A percentile compares a stretch with the other conserved stretches of the same genome.
phyloP scores from a whole-genome alignment of 352 stramenopile species.

The Pythium sp. region DNA sequence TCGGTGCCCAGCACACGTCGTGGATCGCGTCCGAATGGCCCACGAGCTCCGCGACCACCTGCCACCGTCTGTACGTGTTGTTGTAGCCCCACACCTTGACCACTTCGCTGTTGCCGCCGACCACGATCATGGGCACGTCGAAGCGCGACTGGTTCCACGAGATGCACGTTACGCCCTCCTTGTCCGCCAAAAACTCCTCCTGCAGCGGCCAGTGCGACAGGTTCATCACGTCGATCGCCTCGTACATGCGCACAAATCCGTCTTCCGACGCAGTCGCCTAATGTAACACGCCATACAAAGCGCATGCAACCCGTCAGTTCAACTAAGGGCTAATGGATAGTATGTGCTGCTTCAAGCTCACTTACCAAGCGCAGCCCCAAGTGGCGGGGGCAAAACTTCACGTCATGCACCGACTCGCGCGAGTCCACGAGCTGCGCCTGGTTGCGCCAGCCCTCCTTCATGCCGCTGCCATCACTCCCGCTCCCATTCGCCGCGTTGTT shows the following conservation, averaged over 20 bases:
- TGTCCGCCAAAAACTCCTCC: constrained; percentile 82
- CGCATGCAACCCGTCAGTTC: not conserved
- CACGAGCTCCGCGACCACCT: constrained; percentile 78
- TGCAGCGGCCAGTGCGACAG: constrained; percentile 93
- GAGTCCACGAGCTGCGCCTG: constrained; percentile 90
- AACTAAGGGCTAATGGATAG: not conserved
- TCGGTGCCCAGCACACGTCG: constrained; percentile 95
- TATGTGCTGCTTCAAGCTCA: not conserved
- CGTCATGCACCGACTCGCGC: constrained; percentile 91
- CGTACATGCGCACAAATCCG: constrained; percentile 94
- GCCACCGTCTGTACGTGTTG: constrained; percentile 83
- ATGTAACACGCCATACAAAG: constrained; percentile 3
- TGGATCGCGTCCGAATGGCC: constrained; percentile 90
- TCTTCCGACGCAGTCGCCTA: constrained; percentile 93
- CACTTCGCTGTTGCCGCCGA: constrained; percentile 88
- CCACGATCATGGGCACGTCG: constrained; percentile 93
- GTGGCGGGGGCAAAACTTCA: constrained; percentile 95
- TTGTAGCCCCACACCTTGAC: constrained; percentile 92
- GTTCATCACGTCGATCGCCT: constrained; percentile 95
- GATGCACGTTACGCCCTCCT: constrained; percentile 88
- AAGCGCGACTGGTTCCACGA: constrained; percentile 95
- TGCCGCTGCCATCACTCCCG: constrained; percentile 7
- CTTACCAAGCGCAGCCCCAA: constrained; percentile 86
- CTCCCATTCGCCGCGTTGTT: constrained; percentile 21
- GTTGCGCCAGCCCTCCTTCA: constrained; percentile 75